Evolutionary conservation across 2,329 filamentous ascomycete genomes (phyloP), one percentile per base, ranked within the genome.

Genomic region (Fusarium nodosum): DNA sequence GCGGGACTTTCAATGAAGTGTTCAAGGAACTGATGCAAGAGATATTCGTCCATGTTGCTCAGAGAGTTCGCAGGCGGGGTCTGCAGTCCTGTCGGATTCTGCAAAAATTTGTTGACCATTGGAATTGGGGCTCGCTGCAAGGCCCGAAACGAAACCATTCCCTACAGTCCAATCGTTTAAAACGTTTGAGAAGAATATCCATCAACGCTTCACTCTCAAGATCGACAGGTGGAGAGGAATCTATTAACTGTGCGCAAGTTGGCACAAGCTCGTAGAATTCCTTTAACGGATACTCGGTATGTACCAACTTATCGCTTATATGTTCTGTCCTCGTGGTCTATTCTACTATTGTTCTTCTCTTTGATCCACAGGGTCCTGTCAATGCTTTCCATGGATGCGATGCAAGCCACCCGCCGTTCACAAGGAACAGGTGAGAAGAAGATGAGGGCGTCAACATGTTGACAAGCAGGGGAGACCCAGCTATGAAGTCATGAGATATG

Each of bases 381-480:
- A 61, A 22, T 60, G 62, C 68, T 59, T 60, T 22, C 44, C 46
- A 42, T 33, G 30, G 48, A 52, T 20, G 28, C 22, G 33, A 59
- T 39, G 56, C 24, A 54, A 28, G 57, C 54, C 50, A 53, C 45
- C 33, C 55, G 62, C 42, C 15, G 36, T 54, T 28, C 52, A 45
- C 39, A 56, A 48, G 55, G 46, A 50, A 54, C 54, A 46, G 47
- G 39, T 24, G 45, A 44, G 51, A 52, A 63, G 58, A 56, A 38
- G 18, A 57, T 28, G 33, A 45, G 30, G 56, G 53, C 48, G 36
- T 46, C 48, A 24, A 38, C 22, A 42, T 57, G 36, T 50, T 64
- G 62, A 72, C 67, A 75, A 48, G 64, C 72, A 74, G 72, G 72
- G 72, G 65, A 74, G 47, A 61, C 72, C 72, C 39, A 67, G 71